These are phyloP conservation scores for Buddleja alternifolia DNA, from an alignment of 257 asterid genomes.

Conservation along the genomic window DNA sequence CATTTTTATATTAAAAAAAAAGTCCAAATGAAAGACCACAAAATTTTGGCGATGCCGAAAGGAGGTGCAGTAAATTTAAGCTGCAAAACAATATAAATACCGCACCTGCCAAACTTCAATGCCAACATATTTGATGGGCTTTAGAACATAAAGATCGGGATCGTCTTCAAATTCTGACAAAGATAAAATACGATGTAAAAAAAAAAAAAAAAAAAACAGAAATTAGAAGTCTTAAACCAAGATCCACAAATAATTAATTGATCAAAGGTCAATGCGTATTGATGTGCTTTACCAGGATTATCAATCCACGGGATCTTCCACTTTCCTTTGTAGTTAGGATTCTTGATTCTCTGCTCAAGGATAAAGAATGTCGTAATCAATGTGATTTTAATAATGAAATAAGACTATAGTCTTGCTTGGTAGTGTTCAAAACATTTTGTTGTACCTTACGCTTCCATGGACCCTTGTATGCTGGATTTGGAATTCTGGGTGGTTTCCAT, in stretches of 20 bases:
- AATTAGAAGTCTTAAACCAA: constrained; percentile 3
- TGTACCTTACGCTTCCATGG: constrained; percentile 80
- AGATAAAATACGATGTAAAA: neutral
- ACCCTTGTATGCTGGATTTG: constrained; percentile 81
- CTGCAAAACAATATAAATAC: neutral
- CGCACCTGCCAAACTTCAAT: constrained; percentile 95
- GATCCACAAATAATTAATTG: neutral
- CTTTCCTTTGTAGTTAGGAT: constrained; percentile 92
- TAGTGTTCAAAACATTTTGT: constrained; percentile 4
- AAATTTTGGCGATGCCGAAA: constrained; percentile 7
- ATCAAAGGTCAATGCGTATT: constrained; percentile 2
- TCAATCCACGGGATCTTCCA: constrained; percentile 95
- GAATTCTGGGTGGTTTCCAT: constrained; percentile 80
- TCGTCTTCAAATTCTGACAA: constrained; percentile 82
- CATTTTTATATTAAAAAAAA: constrained; percentile 20
- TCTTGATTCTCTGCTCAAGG: constrained; percentile 70
- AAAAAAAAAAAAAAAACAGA: neutral
- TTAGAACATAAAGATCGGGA: constrained; percentile 84
- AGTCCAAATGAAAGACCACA: constrained; percentile 9
- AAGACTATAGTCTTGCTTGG: constrained; percentile 3
- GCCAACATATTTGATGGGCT: constrained; percentile 82
- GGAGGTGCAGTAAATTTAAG: neutral
- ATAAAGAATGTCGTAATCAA: constrained; percentile 19
- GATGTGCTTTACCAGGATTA: constrained; percentile 70
- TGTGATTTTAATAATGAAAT: constrained; percentile 13